These are phyloP conservation scores for Salvia splendens DNA, from an alignment of 257 asterid species.

Conservation along the genomic window DNA sequence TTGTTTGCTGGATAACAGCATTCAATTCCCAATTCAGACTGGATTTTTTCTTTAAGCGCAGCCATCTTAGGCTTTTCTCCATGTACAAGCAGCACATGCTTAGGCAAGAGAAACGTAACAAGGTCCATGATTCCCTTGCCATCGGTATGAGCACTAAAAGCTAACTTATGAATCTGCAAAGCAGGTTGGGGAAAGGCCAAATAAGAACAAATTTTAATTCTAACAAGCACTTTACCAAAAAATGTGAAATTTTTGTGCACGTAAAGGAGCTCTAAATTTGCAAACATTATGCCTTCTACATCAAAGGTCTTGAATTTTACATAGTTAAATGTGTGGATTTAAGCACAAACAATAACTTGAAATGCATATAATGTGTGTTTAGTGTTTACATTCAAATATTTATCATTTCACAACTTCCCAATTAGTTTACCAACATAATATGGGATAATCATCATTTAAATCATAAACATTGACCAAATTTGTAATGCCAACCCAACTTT, in stretches of 20 bases:
- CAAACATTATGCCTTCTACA: too few species aligned
- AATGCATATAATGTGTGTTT: background rate
- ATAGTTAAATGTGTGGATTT: too few species aligned
- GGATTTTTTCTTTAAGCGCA: constrained; percentile 51
- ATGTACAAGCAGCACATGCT: constrained; percentile 81
- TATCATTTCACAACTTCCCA: too few species aligned
- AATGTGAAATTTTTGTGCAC: too few species aligned
- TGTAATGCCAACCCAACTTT: too few species aligned
- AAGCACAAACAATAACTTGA: too few species aligned
- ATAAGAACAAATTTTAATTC: too few species aligned
- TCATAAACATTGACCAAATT: too few species aligned
- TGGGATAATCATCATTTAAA: too few species aligned
- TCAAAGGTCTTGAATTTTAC: too few species aligned
- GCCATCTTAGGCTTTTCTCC: constrained; percentile 88
- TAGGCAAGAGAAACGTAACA: constrained; percentile 77
- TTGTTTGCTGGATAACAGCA: constrained; percentile 75
- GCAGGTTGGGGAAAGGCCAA: background rate
- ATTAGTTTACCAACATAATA: too few species aligned
- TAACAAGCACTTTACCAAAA: background rate
- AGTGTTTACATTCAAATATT: background rate
- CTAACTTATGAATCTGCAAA: constrained; percentile 55
- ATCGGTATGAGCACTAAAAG: constrained; percentile 92
- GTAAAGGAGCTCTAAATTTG: too few species aligned
- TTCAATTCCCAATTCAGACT: constrained; percentile 56
- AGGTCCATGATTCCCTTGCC: constrained; percentile 96